A percentile compares a stretch with the other conserved stretches of the same genome.
Conservation (phyloP, 1,139 yeast genomes). For the Saccharomycopsis phalli region DNA sequence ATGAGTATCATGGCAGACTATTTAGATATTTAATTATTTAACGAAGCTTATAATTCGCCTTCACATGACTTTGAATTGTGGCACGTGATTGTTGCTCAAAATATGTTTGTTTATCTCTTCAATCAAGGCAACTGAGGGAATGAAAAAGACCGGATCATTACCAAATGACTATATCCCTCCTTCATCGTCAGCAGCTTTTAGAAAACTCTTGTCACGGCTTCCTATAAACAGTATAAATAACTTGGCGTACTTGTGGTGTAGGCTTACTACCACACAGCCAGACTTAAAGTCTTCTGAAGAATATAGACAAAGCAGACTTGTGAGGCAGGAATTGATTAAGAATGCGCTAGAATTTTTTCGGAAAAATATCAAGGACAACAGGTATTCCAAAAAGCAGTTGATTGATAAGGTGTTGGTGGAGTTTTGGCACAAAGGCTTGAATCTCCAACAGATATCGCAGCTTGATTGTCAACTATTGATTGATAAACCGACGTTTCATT, state of each 20-base stretch:
- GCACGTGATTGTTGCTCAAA: too few species aligned
- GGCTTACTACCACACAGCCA: constrained; percentile 23
- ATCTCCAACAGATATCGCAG: constrained; percentile 62
- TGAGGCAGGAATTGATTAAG: constrained; percentile 17
- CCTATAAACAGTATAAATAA: constrained; percentile 22
- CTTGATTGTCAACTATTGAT: constrained; percentile 58
- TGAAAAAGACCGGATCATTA: constrained; percentile 1
- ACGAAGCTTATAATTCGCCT: too few species aligned
- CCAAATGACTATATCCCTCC: constrained; percentile 7
- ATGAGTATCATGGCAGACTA: too few species aligned
- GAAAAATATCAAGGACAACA: constrained; percentile 20
- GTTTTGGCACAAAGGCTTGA: constrained; percentile 57
- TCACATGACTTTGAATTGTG: too few species aligned
- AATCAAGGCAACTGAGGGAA: constrained; percentile 1
- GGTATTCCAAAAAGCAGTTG: constrained; percentile 35
- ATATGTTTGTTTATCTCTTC: too few species aligned
- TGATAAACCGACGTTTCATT: constrained; percentile 42
- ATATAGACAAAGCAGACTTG: constrained; percentile 13
- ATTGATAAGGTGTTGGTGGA: constrained; percentile 44
- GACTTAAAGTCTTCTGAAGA: constrained; percentile 19
- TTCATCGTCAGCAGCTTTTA: constrained; percentile 5
- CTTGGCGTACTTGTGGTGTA: constrained; percentile 24
- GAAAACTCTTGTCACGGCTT: constrained; percentile 14
- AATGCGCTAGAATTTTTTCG: constrained; percentile 19
- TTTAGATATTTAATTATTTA: too few species aligned